Base-by-base conservation (phyloP, 345 rosid species). In the Populus ilicifolia region DNA sequence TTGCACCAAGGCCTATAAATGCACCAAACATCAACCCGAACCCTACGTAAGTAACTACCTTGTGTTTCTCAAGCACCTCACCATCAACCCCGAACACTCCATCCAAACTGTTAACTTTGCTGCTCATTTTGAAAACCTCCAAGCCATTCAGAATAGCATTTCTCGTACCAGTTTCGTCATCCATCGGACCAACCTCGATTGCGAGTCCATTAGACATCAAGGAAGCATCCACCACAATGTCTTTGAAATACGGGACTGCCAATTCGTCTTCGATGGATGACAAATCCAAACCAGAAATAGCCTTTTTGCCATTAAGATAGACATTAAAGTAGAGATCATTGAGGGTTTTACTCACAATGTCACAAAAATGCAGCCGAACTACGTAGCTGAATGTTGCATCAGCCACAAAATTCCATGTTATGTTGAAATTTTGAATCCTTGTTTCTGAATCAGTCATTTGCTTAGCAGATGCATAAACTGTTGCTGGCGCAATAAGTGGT, bases 1-100 rank as follows among this genome's bases (percentile, higher is more conserved):
- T 90, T 41, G 97, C 94, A 43, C 97, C 97, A 17, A 92, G 88
- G 9, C 97, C 97, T 23, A 87, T 86, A 75, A 92, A 89, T 6
- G 97, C 97, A 30, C 97, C 97, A 66, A 92, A 92, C 97, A 90
- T 90, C 97, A 92, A 88, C 12, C 88, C 94, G 43, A 92, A 90
- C n/a, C 97, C 97, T 0, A 90, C 94, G 1, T 88, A 89, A 70
- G 91, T 94, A 48, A 92, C 92, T 9, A 89, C 77, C 10, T 86
- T 85, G 7, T 85, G 87, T 66, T 74, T 81, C 54, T 84, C 80
- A 30, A 82, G 25, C 16, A 44, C 74, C 62, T 69, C 75, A 14
- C 97, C 97, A 69, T 89, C 91, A 41, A 82, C 90, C 17, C 94
- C 94, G 71, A 92, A 90, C 79, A 87, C 92, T 38, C 97, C 97